Evolutionary conservation across 345 rosid genomes (phyloP), one percentile per base, ranked within the genome.

Genomic region (Eucalyptus curtisii): DNA sequence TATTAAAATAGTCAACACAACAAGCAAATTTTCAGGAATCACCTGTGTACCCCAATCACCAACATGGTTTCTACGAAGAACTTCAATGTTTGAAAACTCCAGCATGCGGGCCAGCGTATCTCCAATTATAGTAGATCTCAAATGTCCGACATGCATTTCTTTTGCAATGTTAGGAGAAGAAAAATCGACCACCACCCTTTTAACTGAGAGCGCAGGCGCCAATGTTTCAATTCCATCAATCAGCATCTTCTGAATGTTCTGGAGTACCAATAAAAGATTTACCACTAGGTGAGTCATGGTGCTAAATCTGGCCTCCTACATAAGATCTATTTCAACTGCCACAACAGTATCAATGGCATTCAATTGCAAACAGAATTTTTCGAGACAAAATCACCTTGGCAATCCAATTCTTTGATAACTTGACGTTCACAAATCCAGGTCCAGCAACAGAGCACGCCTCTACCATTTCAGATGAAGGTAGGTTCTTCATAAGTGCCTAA

Each of bases 1-100:
- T 86, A 31, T 47, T 0, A 48, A 86, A 86, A 48, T 86, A n/a
- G 59, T 59, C 30, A 87, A 25, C 45, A 31, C 24, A 64, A 64
- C 27, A 30, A 37, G 45, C 31, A 37, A 25, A 86, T 30, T 55
- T 31, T 47, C 52, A 87, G 86, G 50, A 89, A 89, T 33, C 71
- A 97, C 99, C 98, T 98, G 99, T 88, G 99, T 98, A 86, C 99
- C 99, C 99, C 99, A 98, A 85, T 98, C 99, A 90, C 99, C 99
- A 92, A 97, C 99, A 94, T 97, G 99, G 93, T 97, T 97, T 87
- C 99, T 93, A 37, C 99, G 96, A 57, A 98, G 96, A 90, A 98
- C 99, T 64, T 96, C 96, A 90, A 95, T 98, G 16, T 96, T 93
- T 11, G 99, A 97, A 92, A 90, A 98, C 90, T 98, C 98, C 88